phyloP scores from a whole-genome alignment of 495 filamentous ascomycete species.

The Neurospora sp. region DNA sequence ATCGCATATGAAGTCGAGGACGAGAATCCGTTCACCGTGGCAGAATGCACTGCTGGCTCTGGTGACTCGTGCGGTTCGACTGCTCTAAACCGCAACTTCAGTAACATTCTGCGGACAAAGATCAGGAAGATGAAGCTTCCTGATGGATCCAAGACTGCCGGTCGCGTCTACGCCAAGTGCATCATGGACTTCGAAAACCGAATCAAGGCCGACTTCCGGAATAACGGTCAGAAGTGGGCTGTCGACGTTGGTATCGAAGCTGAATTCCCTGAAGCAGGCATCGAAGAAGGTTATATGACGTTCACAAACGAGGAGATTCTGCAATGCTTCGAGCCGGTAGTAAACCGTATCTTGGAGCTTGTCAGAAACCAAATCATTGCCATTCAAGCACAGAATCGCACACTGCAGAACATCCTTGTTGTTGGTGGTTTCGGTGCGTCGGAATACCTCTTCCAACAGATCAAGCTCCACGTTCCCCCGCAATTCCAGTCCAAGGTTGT shows the following conservation, averaged over 20 bases:
- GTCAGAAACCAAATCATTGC: conserved; percentile 70
- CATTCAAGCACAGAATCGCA: conserved; percentile 64
- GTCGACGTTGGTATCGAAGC: conserved; percentile 70
- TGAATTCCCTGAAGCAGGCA: conserved; percentile 65
- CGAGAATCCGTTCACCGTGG: conserved; percentile 63
- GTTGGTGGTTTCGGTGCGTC: conserved; percentile 68
- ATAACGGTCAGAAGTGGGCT: conserved; percentile 70
- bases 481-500: conserved; percentile 73
- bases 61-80: conserved; percentile 68
- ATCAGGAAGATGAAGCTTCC: conserved; percentile 72
- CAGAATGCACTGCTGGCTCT: conserved; percentile 65
- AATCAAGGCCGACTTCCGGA: conserved; percentile 73
- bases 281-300: conserved; percentile 74
- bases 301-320: conserved; percentile 73
- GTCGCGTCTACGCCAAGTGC: conserved; percentile 67
- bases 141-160: conserved; percentile 63
- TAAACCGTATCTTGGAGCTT: conserved; percentile 63
- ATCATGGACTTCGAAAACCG: conserved; percentile 76
- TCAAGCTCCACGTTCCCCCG: conserved; percentile 71
- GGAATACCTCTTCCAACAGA: conserved; percentile 72
- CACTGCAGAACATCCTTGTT: conserved; percentile 62
- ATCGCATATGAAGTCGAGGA: conserved; percentile 72
- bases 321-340: conserved; percentile 67
- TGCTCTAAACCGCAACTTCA: conserved; percentile 65
- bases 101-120: conserved; percentile 64